Evolutionary conservation across 2,329 filamentous ascomycete genomes (phyloP).

Genomic region (Lachnellula subtilissima): DNA sequence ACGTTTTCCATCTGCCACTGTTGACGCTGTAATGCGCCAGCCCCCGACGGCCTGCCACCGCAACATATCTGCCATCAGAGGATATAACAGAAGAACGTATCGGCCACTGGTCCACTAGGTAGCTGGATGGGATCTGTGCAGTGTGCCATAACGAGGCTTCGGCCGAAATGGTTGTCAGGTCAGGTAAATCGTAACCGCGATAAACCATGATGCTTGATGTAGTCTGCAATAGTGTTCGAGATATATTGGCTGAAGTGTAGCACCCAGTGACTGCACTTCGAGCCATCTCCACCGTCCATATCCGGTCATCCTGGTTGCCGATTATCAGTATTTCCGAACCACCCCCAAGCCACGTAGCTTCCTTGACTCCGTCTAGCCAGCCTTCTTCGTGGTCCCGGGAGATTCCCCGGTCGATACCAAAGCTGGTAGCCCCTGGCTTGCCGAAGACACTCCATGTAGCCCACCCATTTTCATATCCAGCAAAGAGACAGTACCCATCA

Average conservation of each 20-base stretch:
- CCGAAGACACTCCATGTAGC: conserved; percentile 97
- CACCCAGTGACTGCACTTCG: conserved; percentile 90
- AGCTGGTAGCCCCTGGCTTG: conserved; percentile 81
- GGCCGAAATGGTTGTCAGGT: conserved; percentile 84
- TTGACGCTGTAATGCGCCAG: conserved; percentile 93
- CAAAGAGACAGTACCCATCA: conserved; percentile 94
- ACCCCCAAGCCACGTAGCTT: conserved; percentile 81
- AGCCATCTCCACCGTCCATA: conserved; percentile 89
- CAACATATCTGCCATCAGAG: conserved; percentile 86
- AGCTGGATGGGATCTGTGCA: conserved; percentile 75
- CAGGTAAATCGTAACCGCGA: conserved; percentile 84
- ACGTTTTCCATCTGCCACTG: conserved; percentile 94
- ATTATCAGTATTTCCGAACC: conserved; percentile 81
- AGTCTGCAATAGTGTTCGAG: conserved; percentile 82
- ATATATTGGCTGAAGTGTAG: conserved; percentile 86
- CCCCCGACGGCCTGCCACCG: conserved; percentile 88
- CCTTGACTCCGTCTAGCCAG: conserved; percentile 75
- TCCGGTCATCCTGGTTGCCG: conserved; percentile 63
- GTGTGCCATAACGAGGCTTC: conserved; percentile 96
- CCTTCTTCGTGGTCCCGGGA: conserved; percentile 67
- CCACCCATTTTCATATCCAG: conserved; percentile 89
- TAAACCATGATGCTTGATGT: conserved; percentile 88
- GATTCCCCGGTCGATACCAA: conserved; percentile 61
- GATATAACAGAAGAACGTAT: conserved; percentile 84
- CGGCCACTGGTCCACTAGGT: conserved; percentile 90